Conservation (phyloP, 2,329 filamentous ascomycete genomes). For the Aaosphaeria pasadenensis region DNA sequence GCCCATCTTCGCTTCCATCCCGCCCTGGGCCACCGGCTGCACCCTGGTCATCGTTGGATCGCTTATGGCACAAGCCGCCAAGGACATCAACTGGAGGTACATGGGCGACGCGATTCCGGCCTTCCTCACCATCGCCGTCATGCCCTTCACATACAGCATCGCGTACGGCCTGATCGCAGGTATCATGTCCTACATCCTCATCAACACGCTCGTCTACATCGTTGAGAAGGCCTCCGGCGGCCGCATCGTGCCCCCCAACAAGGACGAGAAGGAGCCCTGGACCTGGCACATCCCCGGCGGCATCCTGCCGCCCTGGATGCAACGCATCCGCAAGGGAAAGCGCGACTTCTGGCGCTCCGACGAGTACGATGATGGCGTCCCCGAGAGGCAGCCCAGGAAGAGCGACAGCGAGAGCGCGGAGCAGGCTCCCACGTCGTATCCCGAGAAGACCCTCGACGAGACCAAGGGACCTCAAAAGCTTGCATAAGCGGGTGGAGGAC, state of each 20-base stretch:
- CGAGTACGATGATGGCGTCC: constrained; percentile 22
- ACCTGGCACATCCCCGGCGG: constrained; percentile 74
- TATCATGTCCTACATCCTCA: constrained; percentile 70
- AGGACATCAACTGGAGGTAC: constrained; percentile 83
- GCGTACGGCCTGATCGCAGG: constrained; percentile 82
- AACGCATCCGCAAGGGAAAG: constrained; percentile 62
- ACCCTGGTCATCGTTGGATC: constrained; percentile 88
- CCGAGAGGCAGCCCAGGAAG: constrained; percentile 15
- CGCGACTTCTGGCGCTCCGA: constrained; percentile 65
- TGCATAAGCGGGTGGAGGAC: too few species aligned
- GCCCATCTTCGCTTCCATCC: constrained; percentile 85
- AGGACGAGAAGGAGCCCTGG: constrained; percentile 76
- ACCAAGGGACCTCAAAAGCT: too few species aligned
- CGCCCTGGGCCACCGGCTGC: constrained; percentile 84
- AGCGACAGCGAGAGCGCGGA: constrained; percentile 11
- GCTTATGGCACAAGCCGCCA: constrained; percentile 76
- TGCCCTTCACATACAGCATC: constrained; percentile 90
- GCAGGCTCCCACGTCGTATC: not conserved
- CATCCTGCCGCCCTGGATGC: constrained; percentile 71
- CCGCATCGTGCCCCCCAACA: constrained; percentile 70
- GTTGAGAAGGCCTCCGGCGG: constrained; percentile 66
- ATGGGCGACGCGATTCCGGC: constrained; percentile 80
- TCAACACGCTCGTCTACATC: constrained; percentile 70
- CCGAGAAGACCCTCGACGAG: too few species aligned
- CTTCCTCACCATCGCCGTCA: constrained; percentile 77